Base-by-base conservation (phyloP, 208 protist species). In the Balamuthia mandrillaris region DNA sequence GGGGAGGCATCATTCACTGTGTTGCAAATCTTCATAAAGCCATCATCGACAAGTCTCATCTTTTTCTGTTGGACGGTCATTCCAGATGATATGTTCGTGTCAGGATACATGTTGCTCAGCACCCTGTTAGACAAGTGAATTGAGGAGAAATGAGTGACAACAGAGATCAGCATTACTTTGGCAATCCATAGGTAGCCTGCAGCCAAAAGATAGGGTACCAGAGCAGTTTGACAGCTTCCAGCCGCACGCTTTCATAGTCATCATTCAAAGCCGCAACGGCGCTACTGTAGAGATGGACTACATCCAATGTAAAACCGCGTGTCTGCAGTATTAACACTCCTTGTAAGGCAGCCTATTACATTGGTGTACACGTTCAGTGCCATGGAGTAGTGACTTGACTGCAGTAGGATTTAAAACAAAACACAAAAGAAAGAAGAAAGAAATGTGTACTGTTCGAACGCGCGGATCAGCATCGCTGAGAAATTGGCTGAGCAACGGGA, bases 21-120 rank as follows among this genome's bases (percentile, higher is more conserved):
- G 33, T 79, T 60, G 31, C 70, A 79, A 6, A 79, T 79, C 33
- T 79, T 79, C 70, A 79, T 60, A 45, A 79, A 79, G 0, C 47
- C 70, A 4, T 79, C 70, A 35, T 79, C 70, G 21, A 79, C 51
- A 21, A 79, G 70, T n/a, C 70, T 37, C n/a, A 79, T n/a, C 70
- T 45, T 60, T 37, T 54, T 33, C 42, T 37, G 58, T 41, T 37
- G 58, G 31, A 41, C 7, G 1, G 44, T 35, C 44, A 45, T 79
- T 14, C 51, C 47, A 10, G 70, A 37, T 0, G 70, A 79, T 37
- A 79, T 45, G 29, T 42, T 60, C 2, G 49, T 37, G 33, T 79
- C 51, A 45, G 33, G 33, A 35, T 79, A 79, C 29, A 54, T 79
- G 47, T 79, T 79, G 29, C 70, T 60, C 29, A 79, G 42, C n/a